A percentile compares a stretch with the other conserved stretches of the same genome.
phyloP scores from a whole-genome alignment of 2,329 filamentous ascomycete genomes.

The Pseudogymnoascus sp. region DNA sequence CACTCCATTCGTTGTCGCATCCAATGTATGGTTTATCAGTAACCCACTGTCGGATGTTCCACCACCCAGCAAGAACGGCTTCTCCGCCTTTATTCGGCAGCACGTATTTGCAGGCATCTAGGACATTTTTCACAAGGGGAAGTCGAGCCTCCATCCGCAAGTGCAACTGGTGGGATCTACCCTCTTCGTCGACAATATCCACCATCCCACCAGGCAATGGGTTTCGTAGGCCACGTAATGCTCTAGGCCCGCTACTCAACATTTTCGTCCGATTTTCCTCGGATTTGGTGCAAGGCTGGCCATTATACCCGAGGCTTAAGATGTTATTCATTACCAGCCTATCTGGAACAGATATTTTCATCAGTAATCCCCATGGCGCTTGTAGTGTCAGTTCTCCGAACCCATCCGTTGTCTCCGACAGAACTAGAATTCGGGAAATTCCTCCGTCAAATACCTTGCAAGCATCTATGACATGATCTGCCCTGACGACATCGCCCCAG shows the following conservation, averaged over 20 bases:
- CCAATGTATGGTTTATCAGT: slow-evolving; percentile 41
- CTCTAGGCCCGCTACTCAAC: slow-evolving; percentile 36
- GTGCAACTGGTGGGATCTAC: slow-evolving; percentile 58
- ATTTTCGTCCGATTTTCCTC: slow-evolving; percentile 45
- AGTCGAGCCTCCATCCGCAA: slow-evolving; percentile 62
- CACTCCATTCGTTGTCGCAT: slow-evolving; percentile 62
- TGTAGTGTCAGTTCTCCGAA: slow-evolving; percentile 64
- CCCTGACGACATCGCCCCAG: slow-evolving; percentile 34
- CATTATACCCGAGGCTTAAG: slow-evolving; percentile 50
- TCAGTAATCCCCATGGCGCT: slow-evolving; percentile 67
- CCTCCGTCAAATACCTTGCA: slow-evolving; percentile 64
- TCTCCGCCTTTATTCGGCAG: slow-evolving; percentile 54
- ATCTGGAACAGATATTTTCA: slow-evolving; percentile 57
- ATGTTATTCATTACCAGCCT: slow-evolving; percentile 54
- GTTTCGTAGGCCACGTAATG: slow-evolving; percentile 46
- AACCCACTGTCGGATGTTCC: slow-evolving; percentile 68
- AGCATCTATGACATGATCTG: slow-evolving; percentile 64
- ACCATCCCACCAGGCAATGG: slow-evolving; percentile 54
- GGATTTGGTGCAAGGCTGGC: slow-evolving; percentile 41
- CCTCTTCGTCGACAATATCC: slow-evolving; percentile 59
- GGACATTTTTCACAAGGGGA: slow-evolving; percentile 53
- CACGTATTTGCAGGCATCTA: slow-evolving; percentile 59
- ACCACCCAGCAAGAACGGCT: slow-evolving; percentile 62
- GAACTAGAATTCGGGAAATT: slow-evolving; percentile 61
- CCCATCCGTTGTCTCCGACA: slow-evolving; percentile 60